Percentiles rank a stretch among this genome's conserved stretches.
phyloP scores from a whole-genome alignment of 2,329 filamentous ascomycete genomes.

The Xylariales sp. region DNA sequence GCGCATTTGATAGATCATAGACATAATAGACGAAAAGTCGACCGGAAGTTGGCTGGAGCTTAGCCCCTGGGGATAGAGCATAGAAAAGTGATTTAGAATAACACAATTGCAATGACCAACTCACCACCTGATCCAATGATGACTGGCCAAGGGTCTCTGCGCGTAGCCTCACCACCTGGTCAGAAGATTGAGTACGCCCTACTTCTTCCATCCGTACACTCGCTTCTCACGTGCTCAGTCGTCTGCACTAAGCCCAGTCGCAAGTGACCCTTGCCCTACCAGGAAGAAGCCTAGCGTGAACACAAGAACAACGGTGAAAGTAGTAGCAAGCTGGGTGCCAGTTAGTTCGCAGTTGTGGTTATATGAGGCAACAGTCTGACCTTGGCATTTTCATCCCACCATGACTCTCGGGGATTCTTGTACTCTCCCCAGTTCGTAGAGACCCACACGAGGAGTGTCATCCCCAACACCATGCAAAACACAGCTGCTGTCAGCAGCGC shows the following conservation, averaged over 20 bases:
- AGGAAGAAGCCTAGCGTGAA: constrained; percentile 1
- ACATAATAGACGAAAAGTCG: no score
- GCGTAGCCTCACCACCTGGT: no score
- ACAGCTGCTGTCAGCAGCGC: constrained; percentile 16
- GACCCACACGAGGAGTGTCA: constrained; percentile 18
- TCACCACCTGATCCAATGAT: no score
- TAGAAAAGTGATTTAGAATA: no score
- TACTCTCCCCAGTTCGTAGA: constrained; percentile 13
- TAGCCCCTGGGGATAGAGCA: no score
- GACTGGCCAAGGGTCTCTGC: no score
- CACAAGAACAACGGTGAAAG: constrained; percentile 3
- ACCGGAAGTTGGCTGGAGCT: no score
- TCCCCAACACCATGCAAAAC: constrained; percentile 15
- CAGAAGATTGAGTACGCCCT: no score
- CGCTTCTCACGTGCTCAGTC: neutral
- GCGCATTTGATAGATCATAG: no score
- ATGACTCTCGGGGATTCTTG: constrained; percentile 11
- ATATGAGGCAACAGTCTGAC: neutral
- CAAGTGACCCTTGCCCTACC: constrained; percentile 2
- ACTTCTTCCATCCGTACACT: no score
- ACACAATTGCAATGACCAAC: no score
- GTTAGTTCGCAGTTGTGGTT: neutral
- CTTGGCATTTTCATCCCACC: constrained; percentile 17
- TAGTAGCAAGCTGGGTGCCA: neutral
- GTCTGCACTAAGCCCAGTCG: neutral